Conservation (phyloP, 2,329 filamentous ascomycete genomes). For the Rhynchosporium agropyri region DNA sequence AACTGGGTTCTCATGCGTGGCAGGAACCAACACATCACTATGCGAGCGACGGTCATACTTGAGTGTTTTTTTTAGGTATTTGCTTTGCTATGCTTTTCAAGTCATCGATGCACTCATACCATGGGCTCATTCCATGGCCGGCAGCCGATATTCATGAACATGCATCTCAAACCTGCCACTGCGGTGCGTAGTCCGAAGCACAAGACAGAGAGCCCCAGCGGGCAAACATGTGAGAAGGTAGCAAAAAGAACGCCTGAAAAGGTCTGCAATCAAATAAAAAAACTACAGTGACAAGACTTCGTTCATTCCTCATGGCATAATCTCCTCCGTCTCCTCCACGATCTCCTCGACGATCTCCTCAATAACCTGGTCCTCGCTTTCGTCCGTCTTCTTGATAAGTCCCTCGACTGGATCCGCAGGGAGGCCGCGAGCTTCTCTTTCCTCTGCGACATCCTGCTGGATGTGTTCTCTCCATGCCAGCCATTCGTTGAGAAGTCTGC, state of each 20-base stretch:
- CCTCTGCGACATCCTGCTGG: conserved; percentile 71
- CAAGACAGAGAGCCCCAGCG: not conserved
- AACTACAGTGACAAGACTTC: conserved; percentile 17
- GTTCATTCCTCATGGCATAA: conserved; percentile 43
- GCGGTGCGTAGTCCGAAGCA: conserved; percentile 9
- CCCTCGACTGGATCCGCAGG: conserved; percentile 66
- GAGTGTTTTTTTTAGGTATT: not conserved
- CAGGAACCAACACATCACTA: not conserved
- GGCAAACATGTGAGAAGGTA: conserved; percentile 7
- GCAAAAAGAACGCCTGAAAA: conserved; percentile 17
- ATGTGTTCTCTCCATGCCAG: conserved; percentile 76
- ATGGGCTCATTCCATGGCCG: conserved; percentile 8
- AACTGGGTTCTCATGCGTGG: not conserved
- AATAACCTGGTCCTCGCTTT: conserved; percentile 75
- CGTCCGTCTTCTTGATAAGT: conserved; percentile 60
- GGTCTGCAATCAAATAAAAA: conserved; percentile 13
- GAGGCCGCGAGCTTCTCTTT: conserved; percentile 68
- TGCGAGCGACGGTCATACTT: not conserved
- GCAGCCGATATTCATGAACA: conserved; percentile 7
- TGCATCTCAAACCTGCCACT: conserved; percentile 1
- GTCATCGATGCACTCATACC: conserved; percentile 13
- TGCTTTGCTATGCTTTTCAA: conserved; percentile 18
- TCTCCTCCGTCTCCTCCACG: conserved; percentile 82
- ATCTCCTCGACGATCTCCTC: conserved; percentile 87
- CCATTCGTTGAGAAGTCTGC: conserved; percentile 87